A percentile compares a stretch with the other conserved stretches of the same genome.
These are phyloP conservation scores for Stephania japonica DNA, from an alignment of 164 flowering plant genomes.

Conservation along the genomic window DNA sequence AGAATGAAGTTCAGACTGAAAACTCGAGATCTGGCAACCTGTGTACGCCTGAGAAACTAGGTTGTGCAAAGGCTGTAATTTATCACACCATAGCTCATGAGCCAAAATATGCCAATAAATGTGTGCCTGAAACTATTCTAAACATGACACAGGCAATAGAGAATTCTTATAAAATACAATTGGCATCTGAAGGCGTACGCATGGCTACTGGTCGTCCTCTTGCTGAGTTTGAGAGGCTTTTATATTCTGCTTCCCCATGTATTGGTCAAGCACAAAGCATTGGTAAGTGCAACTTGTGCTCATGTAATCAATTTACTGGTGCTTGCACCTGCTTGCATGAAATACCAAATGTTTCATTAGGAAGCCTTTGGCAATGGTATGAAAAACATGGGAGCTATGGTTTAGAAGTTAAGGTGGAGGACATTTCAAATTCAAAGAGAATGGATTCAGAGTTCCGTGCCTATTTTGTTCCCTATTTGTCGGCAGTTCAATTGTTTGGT, in stretches of 20 bases:
- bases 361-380: constrained; percentile 72
- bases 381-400: constrained; percentile 68
- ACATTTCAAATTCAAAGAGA: constrained; percentile 26
- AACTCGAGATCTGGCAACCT: constrained; percentile 10
- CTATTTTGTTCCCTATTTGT: constrained; percentile 68
- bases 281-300: constrained; percentile 27
- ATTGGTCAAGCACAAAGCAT: constrained; percentile 20
- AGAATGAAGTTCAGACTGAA: constrained; percentile 7
- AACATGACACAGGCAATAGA: constrained; percentile 28
- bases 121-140: constrained; percentile 10
- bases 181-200: constrained; percentile 47
- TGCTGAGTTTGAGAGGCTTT: constrained; percentile 62
- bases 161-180: constrained; percentile 36
- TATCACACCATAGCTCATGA: constrained; percentile 4
- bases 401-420: constrained; percentile 51
- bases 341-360: constrained; percentile 38
- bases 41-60: constrained; percentile 8
- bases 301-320: constrained; percentile 15
- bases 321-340: constrained; percentile 43
- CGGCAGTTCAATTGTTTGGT: constrained; percentile 74
- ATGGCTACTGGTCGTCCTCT: constrained; percentile 43
- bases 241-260: constrained; percentile 49
- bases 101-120: constrained; percentile 6
- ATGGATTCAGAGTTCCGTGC: constrained; percentile 37
- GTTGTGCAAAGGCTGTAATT: constrained; percentile 3